Percentiles rank a stretch among this genome's conserved stretches.
Evolutionary conservation across 164 flowering plant genomes (phyloP).

Genomic region (Cinnamomum micranthum): DNA sequence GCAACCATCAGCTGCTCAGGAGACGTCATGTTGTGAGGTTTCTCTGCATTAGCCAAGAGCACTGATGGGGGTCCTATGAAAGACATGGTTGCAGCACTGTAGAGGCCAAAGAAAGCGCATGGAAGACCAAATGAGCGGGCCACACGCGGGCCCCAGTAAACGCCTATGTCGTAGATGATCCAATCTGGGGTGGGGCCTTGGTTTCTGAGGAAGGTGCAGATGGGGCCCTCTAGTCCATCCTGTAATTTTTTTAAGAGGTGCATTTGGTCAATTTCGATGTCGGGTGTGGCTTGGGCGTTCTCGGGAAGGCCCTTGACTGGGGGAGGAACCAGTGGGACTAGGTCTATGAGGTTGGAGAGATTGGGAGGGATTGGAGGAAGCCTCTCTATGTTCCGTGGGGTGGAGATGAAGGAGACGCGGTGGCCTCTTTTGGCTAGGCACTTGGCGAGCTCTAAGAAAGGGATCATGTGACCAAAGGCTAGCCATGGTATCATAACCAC

Average conservation of each 20-base stretch:
- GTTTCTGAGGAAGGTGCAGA: not conserved
- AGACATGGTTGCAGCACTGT: not conserved
- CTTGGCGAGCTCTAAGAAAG: conserved; percentile 13
- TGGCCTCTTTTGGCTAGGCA: conserved; percentile 6
- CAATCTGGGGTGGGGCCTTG: conserved; percentile 19
- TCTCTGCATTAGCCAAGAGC: not conserved
- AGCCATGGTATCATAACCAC: conserved; percentile 5
- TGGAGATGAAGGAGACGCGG: conserved; percentile 7
- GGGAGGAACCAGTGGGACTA: conserved; percentile 33
- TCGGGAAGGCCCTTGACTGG: conserved; percentile 19
- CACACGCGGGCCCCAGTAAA: conserved; percentile 10
- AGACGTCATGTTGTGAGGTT: too few species aligned
- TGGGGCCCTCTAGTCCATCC: conserved; percentile 25
- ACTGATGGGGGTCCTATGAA: conserved; percentile 9
- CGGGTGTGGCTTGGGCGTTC: conserved; percentile 41
- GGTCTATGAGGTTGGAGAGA: not conserved
- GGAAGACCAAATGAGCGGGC: conserved; percentile 4
- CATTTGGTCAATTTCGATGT: conserved; percentile 20
- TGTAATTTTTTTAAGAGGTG: conserved; percentile 23
- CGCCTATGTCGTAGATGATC: conserved; percentile 18
- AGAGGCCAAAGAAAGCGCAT: conserved; percentile 3
- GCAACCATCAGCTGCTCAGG: not conserved
- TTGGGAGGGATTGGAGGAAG: conserved; percentile 3
- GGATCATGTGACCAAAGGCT: conserved; percentile 15
- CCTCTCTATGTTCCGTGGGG: conserved; percentile 14